phyloP scores from a whole-genome alignment of 202 grass and related monocot genomes.

The Panicum hallii region DNA sequence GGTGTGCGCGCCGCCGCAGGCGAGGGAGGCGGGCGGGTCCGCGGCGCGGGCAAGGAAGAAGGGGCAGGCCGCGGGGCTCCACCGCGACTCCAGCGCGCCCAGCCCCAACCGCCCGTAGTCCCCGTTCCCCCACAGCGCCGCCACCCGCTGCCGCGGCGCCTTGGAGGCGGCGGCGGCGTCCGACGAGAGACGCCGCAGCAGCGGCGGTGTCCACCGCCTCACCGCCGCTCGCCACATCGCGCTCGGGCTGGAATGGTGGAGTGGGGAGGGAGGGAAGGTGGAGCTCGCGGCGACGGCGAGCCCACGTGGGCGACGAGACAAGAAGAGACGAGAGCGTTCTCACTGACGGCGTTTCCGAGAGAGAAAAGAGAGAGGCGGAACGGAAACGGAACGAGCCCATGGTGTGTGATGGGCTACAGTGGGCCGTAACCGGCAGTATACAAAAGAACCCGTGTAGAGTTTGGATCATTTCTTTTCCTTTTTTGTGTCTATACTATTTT shows the following conservation, averaged over 20 bases:
- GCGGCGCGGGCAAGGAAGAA: constrained; percentile 58
- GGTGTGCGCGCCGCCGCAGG: constrained; percentile 90
- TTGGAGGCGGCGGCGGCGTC: not conserved
- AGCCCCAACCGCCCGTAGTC: constrained; percentile 84
- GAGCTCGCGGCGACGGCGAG: constrained; percentile 43
- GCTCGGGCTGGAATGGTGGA: not conserved
- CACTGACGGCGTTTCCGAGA: not conserved
- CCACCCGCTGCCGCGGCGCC: constrained; percentile 53
- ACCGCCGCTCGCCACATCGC: constrained; percentile 55
- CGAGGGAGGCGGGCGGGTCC: constrained; percentile 67
- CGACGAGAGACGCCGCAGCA: constrained; percentile 29
- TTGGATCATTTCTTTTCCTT: too few species aligned
- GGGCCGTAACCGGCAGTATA: not conserved
- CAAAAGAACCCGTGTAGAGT: too few species aligned
- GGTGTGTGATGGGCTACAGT: not conserved
- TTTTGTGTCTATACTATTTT: too few species aligned
- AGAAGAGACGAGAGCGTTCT: not conserved
- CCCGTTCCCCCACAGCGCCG: constrained; percentile 91
- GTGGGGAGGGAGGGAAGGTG: not conserved
- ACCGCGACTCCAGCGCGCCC: constrained; percentile 79
- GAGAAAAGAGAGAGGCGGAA: not conserved
- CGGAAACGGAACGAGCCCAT: not conserved
- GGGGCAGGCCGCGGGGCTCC: constrained; percentile 77
- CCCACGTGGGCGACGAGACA: constrained; percentile 32
- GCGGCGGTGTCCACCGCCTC: constrained; percentile 4